These are phyloP conservation scores for Prunus mira DNA, from an alignment of 306 rosid species.

Conservation along the genomic window DNA sequence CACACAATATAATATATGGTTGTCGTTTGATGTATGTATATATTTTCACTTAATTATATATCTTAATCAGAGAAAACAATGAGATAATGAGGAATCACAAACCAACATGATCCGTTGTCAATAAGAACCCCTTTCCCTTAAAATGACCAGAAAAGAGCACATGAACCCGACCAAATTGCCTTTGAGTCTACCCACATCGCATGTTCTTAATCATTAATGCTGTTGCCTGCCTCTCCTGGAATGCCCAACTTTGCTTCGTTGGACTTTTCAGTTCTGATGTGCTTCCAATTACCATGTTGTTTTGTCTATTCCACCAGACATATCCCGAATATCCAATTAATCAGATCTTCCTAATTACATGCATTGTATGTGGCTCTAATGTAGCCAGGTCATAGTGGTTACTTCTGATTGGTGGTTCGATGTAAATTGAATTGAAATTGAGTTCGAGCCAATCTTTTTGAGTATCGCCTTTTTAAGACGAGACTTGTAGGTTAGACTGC, in stretches of 20 bases:
- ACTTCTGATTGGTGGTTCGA: background rate
- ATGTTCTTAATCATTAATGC: background rate
- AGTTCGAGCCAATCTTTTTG: no score
- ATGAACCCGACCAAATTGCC: constrained; percentile 19
- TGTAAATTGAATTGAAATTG: no score
- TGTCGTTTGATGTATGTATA: background rate
- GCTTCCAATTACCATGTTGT: background rate
- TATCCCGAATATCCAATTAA: background rate
- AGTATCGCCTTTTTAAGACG: no score
- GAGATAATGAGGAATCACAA: background rate
- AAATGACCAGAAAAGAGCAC: constrained; percentile 13
- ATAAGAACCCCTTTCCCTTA: background rate
- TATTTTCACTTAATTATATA: background rate
- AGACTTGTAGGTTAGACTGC: no score
- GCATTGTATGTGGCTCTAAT: background rate
- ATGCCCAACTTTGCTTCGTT: background rate
- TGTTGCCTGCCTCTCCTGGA: constrained; percentile 1
- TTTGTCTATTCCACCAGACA: background rate
- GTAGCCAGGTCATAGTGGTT: background rate
- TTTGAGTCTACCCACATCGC: constrained; percentile 14
- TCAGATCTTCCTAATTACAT: constrained; percentile 6
- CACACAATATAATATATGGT: background rate
- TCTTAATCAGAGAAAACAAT: background rate
- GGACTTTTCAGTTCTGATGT: constrained; percentile 1
- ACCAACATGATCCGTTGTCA: constrained; percentile 21